Conservation (phyloP, 805 yeast species). For the Wickerhamiella nectarea region DNA sequence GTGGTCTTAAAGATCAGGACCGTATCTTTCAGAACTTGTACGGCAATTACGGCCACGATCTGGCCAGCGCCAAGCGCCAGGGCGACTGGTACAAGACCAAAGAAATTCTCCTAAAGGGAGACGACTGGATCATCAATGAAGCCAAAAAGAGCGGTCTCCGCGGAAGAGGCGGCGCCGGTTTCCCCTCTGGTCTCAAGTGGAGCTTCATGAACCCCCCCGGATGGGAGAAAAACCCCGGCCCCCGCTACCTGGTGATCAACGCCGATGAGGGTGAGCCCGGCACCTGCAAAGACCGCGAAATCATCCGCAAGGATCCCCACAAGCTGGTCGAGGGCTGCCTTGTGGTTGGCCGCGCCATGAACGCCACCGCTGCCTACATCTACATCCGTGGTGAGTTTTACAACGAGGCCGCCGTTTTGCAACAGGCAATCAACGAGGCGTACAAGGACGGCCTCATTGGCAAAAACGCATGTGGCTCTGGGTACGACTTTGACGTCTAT, state of each 20-base stretch:
- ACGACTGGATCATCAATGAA: slow-evolving; percentile 80
- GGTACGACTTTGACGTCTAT: slow-evolving; percentile 69
- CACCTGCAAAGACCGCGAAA: slow-evolving; percentile 85
- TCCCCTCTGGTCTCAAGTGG: slow-evolving; percentile 86
- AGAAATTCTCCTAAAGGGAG: slow-evolving; percentile 71
- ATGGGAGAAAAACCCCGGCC: slow-evolving; percentile 85
- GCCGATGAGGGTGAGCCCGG: slow-evolving; percentile 96
- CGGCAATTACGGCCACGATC: slow-evolving; percentile 59
- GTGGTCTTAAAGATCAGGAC: slow-evolving; percentile 70
- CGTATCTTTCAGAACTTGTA: slow-evolving; percentile 78
- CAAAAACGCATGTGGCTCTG: slow-evolving; percentile 76
- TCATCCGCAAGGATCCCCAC: slow-evolving; percentile 83
- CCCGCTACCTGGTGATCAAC: slow-evolving; percentile 75
- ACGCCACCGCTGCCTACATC: slow-evolving; percentile 84
- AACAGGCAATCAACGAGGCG: slow-evolving; percentile 77
- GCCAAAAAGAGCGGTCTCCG: slow-evolving; percentile 73
- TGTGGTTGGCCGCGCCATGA: slow-evolving; percentile 82
- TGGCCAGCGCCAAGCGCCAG: slow-evolving; percentile 59
- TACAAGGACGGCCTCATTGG: slow-evolving; percentile 70
- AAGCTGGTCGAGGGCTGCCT: slow-evolving; percentile 86
- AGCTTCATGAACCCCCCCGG: slow-evolving; percentile 93
- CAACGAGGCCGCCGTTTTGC: slow-evolving; percentile 62
- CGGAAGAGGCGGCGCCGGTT: slow-evolving; percentile 92
- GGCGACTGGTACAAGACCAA: slow-evolving; percentile 92
- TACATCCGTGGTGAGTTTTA: slow-evolving; percentile 86